Evolutionary conservation across 345 rosid species (phyloP).

Genomic region (Euphorbia peplus): DNA sequence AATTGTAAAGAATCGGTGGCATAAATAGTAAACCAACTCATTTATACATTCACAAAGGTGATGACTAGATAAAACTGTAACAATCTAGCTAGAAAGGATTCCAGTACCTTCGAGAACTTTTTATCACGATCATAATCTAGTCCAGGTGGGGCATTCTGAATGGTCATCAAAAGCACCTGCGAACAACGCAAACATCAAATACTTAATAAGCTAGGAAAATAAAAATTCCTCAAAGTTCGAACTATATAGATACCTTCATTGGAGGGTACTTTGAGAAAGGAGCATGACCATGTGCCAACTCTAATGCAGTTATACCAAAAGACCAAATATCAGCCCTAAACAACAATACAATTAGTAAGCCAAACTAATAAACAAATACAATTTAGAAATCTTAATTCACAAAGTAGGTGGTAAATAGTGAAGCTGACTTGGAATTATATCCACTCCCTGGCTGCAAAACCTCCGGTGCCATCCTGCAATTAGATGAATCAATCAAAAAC

Average conservation of each 20-base stretch:
- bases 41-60: background rate
- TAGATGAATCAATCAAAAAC: slow-evolving; percentile 11
- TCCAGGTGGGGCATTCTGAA: slow-evolving; percentile 98
- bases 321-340: slow-evolving; percentile 99
- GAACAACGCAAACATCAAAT: background rate
- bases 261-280: slow-evolving; percentile 99
- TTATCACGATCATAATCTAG: slow-evolving; percentile 98
- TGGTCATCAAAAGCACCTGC: slow-evolving; percentile 96
- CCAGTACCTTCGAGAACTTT: slow-evolving; percentile 93
- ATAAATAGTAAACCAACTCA: slow-evolving; percentile 11
- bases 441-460: slow-evolving; percentile 98
- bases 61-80: background rate
- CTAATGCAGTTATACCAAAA: slow-evolving; percentile 94
- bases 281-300: slow-evolving; percentile 99
- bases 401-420: slow-evolving; percentile 4
- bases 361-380: background rate
- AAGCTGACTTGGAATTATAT: slow-evolving; percentile 90
- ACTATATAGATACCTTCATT: slow-evolving; percentile 67
- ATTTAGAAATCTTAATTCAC: slow-evolving; percentile 2
- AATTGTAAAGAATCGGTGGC: slow-evolving; percentile 4
- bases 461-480: slow-evolving; percentile 98
- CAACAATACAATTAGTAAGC: slow-evolving; percentile 20
- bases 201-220: background rate
- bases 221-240: background rate
- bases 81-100: slow-evolving; percentile 60